phyloP scores from a whole-genome alignment of 345 rosid genomes.

The Eucalyptus lansdowneana region DNA sequence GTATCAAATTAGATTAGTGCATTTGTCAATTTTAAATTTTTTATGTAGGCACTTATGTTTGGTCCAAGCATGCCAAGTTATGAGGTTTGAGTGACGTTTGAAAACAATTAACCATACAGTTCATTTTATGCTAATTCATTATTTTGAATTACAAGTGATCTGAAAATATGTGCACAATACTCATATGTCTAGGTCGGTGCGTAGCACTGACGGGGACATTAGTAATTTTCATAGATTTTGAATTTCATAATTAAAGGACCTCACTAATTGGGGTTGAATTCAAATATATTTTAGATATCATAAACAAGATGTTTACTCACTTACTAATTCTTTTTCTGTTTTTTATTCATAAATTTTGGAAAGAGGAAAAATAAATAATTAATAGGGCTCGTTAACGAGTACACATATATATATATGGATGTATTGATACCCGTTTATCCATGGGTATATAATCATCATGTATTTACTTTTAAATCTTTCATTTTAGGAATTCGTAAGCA shows the following conservation, averaged over 20 bases:
- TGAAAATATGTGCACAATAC: not conserved
- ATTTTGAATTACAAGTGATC: not conserved
- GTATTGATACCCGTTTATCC: not conserved
- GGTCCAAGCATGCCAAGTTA: no score
- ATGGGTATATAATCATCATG: not conserved
- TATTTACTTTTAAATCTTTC: not conserved
- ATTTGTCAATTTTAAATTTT: no score
- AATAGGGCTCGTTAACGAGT: not conserved
- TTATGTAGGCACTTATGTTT: no score
- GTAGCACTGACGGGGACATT: accelerated
- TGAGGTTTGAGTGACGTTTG: no score
- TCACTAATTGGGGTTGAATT: not conserved
- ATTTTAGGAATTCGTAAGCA: not conserved
- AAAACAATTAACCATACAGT: no score
- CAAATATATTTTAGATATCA: not conserved
- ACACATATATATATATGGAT: not conserved
- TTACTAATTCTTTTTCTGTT: not conserved
- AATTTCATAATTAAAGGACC: not conserved
- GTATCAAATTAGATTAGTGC: not conserved
- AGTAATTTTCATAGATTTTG: not conserved
- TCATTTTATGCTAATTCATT: not conserved
- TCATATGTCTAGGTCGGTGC: not conserved
- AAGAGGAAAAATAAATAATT: not conserved
- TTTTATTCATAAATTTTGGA: not conserved
- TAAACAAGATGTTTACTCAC: not conserved